Conservation (phyloP, 176 grass and related monocot species). For the Rhynchospora breviuscula region DNA sequence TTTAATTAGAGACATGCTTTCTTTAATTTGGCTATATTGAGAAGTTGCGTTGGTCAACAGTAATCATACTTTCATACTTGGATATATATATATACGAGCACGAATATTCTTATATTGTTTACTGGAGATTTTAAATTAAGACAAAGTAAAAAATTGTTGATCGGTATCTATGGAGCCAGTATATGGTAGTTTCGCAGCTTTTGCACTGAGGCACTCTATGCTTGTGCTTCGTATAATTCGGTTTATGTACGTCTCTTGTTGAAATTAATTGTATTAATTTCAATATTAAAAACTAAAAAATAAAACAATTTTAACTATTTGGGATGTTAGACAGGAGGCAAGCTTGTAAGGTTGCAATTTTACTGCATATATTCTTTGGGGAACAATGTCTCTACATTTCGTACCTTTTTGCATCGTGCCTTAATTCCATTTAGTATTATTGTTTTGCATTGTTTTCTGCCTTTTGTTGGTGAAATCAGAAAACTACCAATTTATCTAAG, state of each 20-base stretch:
- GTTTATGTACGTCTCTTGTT: too few relatives aligned
- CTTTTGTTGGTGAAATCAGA: neutral
- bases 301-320: neutral
- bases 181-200: neutral
- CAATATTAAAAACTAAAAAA: neutral
- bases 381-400: neutral
- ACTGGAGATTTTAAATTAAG: neutral
- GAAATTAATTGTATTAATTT: neutral
- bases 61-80: neutral
- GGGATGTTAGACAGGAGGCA: neutral
- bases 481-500: neutral
- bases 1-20: neutral
- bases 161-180: neutral
- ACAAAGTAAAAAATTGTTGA: neutral
- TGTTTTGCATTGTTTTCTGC: neutral
- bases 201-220: neutral
- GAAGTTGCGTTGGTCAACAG: neutral
- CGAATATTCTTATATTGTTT: neutral
- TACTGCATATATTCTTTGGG: neutral
- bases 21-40: neutral
- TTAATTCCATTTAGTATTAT: neutral
- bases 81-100: neutral
- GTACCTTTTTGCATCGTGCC: neutral
- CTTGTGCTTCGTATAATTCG: too few relatives aligned
- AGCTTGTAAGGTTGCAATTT: neutral